A percentile compares a stretch with the other conserved stretches of the same genome.
Conservation (phyloP, 768 basidiomycete species). For the Gymnopilus junonius region DNA sequence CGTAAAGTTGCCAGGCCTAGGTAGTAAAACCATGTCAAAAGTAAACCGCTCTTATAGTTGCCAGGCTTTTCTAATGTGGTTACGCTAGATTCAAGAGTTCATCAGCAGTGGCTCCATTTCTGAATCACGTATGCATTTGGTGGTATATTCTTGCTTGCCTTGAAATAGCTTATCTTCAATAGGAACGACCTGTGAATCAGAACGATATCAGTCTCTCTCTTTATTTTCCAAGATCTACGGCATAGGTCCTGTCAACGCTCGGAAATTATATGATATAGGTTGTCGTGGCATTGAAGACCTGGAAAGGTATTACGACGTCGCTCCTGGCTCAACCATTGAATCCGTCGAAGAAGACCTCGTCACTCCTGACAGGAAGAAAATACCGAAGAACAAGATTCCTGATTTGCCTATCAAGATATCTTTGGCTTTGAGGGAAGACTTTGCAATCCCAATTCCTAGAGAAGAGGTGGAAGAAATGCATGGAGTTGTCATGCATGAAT, state of each 20-base stretch:
- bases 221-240: slow-evolving; percentile 70
- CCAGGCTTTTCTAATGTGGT: neutral
- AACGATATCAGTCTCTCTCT: slow-evolving; percentile 60
- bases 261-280: slow-evolving; percentile 64
- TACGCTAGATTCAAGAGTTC: slow-evolving; percentile 64
- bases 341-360: slow-evolving; percentile 25
- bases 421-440: slow-evolving; percentile 60
- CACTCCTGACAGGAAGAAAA: slow-evolving; percentile 39
- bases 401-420: slow-evolving; percentile 57
- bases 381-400: slow-evolving; percentile 24
- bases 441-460: slow-evolving; percentile 62
- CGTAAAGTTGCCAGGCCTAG: slow-evolving; percentile 48
- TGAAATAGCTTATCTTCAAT: neutral
- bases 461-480: slow-evolving; percentile 81
- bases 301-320: slow-evolving; percentile 63
- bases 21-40: slow-evolving; percentile 56
- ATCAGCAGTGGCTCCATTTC: slow-evolving; percentile 54
- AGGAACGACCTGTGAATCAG: slow-evolving; percentile 52
- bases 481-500: slow-evolving; percentile 65
- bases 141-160: neutral
- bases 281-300: slow-evolving; percentile 73
- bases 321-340: slow-evolving; percentile 21
- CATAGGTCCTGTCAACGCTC: slow-evolving; percentile 74
- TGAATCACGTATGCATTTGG: slow-evolving; percentile 54
- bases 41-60: slow-evolving; percentile 25